A percentile compares a stretch with the other conserved stretches of the same genome.
Evolutionary conservation across 2,329 filamentous ascomycete species (phyloP).

Genomic region (Ophiostoma tasmaniense): DNA sequence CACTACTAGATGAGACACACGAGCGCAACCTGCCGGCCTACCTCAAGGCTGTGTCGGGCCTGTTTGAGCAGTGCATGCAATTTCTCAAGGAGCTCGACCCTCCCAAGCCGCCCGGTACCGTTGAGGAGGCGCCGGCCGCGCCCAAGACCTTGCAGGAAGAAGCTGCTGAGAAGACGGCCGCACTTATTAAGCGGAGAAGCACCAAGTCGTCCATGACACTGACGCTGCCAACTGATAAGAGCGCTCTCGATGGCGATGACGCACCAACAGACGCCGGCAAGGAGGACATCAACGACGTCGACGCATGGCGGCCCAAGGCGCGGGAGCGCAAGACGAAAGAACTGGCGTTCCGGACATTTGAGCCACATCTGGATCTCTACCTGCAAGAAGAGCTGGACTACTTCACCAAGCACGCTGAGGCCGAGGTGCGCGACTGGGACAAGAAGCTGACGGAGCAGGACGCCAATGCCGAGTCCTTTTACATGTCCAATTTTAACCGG

Average conservation of each 20-base stretch:
- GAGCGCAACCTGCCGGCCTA: conserved; percentile 67
- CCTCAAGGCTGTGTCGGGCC: conserved; percentile 73
- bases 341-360: conserved; percentile 66
- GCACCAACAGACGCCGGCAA: neutral
- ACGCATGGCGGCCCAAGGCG: conserved; percentile 15
- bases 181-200: conserved; percentile 6
- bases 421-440: conserved; percentile 78
- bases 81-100: conserved; percentile 65
- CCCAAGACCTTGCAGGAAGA: neutral
- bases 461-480: conserved; percentile 81
- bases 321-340: conserved; percentile 47
- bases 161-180: conserved; percentile 6
- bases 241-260: neutral
- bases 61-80: conserved; percentile 77
- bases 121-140: neutral
- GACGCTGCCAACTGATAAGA: neutral
- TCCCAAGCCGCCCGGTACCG: conserved; percentile 43
- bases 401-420: conserved; percentile 68
- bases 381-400: conserved; percentile 82
- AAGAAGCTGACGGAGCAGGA: conserved; percentile 87
- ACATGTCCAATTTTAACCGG: conserved; percentile 90
- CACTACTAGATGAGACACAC: conserved; percentile 81
- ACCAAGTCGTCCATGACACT: neutral
- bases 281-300: conserved; percentile 4
- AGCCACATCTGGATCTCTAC: conserved; percentile 89